Percentiles rank a stretch among this genome's conserved stretches.
These are phyloP conservation scores for Nephelium lappaceum DNA, from an alignment of 345 rosid species.

Conservation along the genomic window DNA sequence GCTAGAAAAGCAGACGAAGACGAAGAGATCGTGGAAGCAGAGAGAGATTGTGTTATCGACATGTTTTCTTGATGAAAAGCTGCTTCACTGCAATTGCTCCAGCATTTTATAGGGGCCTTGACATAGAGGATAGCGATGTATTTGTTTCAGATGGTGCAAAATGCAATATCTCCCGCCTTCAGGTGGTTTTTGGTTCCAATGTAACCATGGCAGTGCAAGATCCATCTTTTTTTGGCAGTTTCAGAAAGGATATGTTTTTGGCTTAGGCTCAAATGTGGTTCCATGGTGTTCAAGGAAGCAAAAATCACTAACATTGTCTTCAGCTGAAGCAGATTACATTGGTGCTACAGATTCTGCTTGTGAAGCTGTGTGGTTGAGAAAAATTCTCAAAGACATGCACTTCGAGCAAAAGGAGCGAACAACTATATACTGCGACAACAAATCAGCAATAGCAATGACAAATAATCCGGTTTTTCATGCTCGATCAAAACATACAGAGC, in stretches of 20 bases:
- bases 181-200: conserved; percentile 36
- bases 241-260: not conserved
- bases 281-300: not conserved
- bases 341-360: not conserved
- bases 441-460: not conserved
- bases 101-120: conserved; percentile 72
- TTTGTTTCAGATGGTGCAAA: conserved; percentile 99
- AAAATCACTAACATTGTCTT: not conserved
- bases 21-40: conserved; percentile 43
- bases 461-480: not conserved
- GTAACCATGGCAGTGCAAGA: no score
- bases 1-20: conserved; percentile 46
- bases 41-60: conserved; percentile 35
- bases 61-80: conserved; percentile 14
- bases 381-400: not conserved
- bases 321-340: not conserved
- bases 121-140: conserved; percentile 78
- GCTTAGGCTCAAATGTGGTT: not conserved
- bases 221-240: no score
- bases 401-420: not conserved
- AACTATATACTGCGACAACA: not conserved
- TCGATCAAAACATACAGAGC: not conserved
- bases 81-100: conserved; percentile 60
- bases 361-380: not conserved
- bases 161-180: conserved; percentile 93